Conservation (phyloP, 768 basidiomycete genomes). For the Myochromella boudieri region DNA sequence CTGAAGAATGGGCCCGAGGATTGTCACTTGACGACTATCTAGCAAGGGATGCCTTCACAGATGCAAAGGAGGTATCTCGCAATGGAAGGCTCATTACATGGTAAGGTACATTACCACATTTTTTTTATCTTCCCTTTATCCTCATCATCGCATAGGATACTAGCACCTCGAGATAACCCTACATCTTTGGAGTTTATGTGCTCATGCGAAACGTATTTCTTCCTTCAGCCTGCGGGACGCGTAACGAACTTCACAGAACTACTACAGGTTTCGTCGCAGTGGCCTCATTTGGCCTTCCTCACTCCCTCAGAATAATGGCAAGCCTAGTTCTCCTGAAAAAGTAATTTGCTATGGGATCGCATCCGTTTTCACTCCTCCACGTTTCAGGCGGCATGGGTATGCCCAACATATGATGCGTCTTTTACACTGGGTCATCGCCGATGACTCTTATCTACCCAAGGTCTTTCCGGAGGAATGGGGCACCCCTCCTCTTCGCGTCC, state of each 20-base stretch:
- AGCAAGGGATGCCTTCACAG: constrained; percentile 37
- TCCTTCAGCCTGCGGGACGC: background rate
- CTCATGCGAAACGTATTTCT: constrained; percentile 60
- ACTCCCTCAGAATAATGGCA: background rate
- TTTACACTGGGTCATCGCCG: constrained; percentile 54
- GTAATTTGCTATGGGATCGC: constrained; percentile 53
- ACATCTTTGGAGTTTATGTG: constrained; percentile 54
- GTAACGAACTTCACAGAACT: background rate
- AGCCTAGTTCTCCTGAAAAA: constrained; percentile 18
- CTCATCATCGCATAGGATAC: constrained; percentile 41
- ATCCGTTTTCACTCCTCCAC: constrained; percentile 53
- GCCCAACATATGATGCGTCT: constrained; percentile 65
- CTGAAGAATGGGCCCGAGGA: constrained; percentile 42
- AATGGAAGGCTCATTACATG: constrained; percentile 51
- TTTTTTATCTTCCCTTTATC: too few relatives aligned
- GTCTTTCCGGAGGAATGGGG: constrained; percentile 42
- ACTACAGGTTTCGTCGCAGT: constrained; percentile 28
- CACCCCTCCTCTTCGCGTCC: constrained; percentile 34
- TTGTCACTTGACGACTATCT: constrained; percentile 46
- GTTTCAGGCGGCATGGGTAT: constrained; percentile 54
- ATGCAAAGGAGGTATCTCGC: constrained; percentile 40
- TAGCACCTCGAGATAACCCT: constrained; percentile 52
- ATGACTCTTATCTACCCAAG: constrained; percentile 20
- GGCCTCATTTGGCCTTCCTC: constrained; percentile 28
- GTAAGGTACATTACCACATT: constrained; percentile 30